Conservation (phyloP, 1,139 yeast genomes). For the Magnusiomyces starmeri region DNA sequence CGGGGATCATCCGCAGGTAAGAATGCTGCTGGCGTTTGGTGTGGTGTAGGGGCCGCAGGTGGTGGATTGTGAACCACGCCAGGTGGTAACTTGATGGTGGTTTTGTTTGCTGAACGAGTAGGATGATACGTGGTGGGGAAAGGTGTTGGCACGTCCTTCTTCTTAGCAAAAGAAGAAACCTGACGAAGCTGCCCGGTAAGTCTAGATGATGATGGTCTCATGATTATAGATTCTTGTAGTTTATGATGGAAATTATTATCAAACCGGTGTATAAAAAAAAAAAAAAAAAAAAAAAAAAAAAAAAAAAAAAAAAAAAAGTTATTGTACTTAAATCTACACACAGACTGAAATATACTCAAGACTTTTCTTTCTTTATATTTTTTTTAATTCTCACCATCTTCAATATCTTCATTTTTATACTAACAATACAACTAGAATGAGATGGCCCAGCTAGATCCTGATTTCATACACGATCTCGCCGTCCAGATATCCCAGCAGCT, state of each 20-base stretch:
- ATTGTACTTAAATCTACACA: not conserved
- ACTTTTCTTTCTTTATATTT: not conserved
- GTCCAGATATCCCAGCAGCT: conserved; percentile 26
- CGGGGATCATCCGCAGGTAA: conserved; percentile 62
- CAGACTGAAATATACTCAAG: not conserved
- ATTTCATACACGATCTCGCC: conserved; percentile 19
- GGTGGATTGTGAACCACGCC: conserved; percentile 39
- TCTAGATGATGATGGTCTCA: conserved; percentile 1
- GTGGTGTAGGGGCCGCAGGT: conserved; percentile 45
- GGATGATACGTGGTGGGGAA: conserved; percentile 39
- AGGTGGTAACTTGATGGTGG: conserved; percentile 34
- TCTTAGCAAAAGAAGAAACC: conserved; percentile 15
- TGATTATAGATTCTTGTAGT: not conserved
- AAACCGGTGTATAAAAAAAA: not conserved
- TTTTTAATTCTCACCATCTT: not conserved
- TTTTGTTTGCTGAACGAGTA: conserved; percentile 37
- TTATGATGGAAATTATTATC: not conserved
- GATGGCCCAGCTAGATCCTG: conserved; percentile 4
- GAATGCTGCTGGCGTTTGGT: conserved; percentile 65
- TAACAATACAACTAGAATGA: not conserved
- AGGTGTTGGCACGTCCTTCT: conserved; percentile 21
- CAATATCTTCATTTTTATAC: not conserved
- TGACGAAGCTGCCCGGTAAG: conserved; percentile 4
- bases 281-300: not conserved
- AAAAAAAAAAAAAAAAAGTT: not conserved